Conservation (phyloP, 768 basidiomycete genomes). For the Roridomyces roridus region DNA sequence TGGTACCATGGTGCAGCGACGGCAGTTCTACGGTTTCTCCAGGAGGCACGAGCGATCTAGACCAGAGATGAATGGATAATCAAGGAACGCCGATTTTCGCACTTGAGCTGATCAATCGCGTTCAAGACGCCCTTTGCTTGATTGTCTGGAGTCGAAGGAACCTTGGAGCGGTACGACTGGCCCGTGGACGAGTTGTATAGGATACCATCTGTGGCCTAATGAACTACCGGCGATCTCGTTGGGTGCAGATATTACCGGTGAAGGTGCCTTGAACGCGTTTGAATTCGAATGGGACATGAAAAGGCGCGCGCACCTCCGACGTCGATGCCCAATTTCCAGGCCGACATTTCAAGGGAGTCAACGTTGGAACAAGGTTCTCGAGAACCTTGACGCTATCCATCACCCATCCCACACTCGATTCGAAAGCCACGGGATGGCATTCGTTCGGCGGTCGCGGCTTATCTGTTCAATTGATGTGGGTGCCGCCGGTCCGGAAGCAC, state of each 20-base stretch:
- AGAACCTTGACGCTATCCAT: no score
- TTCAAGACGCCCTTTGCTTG: conserved; percentile 34
- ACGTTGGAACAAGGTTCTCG: neutral
- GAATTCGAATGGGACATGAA: neutral
- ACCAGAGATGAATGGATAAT: neutral
- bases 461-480: no score
- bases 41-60: conserved; percentile 24
- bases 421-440: no score
- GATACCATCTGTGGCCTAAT: conserved; percentile 31
- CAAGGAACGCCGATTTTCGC: neutral
- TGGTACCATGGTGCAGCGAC: conserved; percentile 33
- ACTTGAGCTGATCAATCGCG: conserved; percentile 29
- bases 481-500: no score
- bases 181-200: conserved; percentile 32
- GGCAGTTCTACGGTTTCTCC: conserved; percentile 12
- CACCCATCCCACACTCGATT: no score
- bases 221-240: neutral
- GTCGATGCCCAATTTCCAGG: conserved; percentile 35
- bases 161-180: conserved; percentile 32
- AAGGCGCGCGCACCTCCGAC: conserved; percentile 28
- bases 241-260: conserved; percentile 9
- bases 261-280: conserved; percentile 12
- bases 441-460: no score
- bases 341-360: conserved; percentile 2
- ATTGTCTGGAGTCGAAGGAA: conserved; percentile 34